Evolutionary conservation across 768 basidiomycete genomes (phyloP), one percentile per base, ranked within the genome.

Genomic region (Boletus bicolor): DNA sequence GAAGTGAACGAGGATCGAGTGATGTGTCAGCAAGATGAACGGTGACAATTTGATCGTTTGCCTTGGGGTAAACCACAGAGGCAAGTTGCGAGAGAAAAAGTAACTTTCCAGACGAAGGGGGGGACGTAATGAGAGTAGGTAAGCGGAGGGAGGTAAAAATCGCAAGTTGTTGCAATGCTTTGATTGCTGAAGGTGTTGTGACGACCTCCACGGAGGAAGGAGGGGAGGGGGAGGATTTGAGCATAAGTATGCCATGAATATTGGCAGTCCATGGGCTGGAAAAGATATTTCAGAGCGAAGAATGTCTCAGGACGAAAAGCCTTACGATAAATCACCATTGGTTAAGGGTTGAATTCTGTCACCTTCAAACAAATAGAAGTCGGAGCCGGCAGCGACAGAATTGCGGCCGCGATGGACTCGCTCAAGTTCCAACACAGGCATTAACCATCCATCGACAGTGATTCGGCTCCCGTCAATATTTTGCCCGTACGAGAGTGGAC

Each of bases 21-120:
- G 96, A 96, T 0, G 94, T 96, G 63, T 98, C 97, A 7, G 93
- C 92, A 26, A 98, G 84, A 63, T 96, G 90, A 55, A 99, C 86
- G 1, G 82, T 86, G 34, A 98, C 80, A 41, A 97, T 80, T 44
- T 92, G 85, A 56, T 87, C 86, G 50, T 73, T 76, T 7, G 73
- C 65, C 19, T 74, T 75, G 0, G 91, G 86, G 65, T 84, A 78
- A 11, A 98, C 70, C 10, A 77, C 63, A 10, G 77, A 73, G 10
- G 91, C 87, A 32, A 98, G 83, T 61, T 97, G 84, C 14, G 84
- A 78, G 26, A 98, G 73, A 14, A 93, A 72, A 6, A 93, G 77
- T 0, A 87, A 83, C 68, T 98, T 98, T 48, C 97, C 97, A 2
- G 91, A 84, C 1, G 93, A 95, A 0, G 93, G 86, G 0, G 91